A percentile compares a stretch with the other conserved stretches of the same genome.
phyloP scores from a whole-genome alignment of 2,329 filamentous ascomycete genomes.

The Cladosporium oxysporum region DNA sequence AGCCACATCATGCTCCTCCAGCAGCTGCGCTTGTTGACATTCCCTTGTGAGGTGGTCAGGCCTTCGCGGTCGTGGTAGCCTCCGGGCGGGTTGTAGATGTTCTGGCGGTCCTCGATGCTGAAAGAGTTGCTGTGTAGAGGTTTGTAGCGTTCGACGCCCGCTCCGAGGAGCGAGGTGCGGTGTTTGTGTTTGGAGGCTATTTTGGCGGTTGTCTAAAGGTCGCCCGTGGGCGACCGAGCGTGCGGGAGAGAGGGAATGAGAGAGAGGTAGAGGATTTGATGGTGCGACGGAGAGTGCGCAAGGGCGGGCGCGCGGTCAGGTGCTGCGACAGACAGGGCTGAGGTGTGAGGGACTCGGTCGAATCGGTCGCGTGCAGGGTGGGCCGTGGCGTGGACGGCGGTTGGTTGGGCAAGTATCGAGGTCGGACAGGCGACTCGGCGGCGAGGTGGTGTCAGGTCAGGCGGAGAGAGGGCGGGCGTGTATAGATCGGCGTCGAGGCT shows the following conservation, averaged over 20 bases:
- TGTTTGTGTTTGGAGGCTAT: slow-evolving; percentile 53
- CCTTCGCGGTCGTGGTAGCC: slow-evolving; percentile 56
- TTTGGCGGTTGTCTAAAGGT: slow-evolving; percentile 30
- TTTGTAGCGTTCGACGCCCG: slow-evolving; percentile 42
- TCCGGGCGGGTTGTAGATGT: slow-evolving; percentile 30
- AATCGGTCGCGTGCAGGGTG: slow-evolving; percentile 9
- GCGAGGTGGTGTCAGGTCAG: neutral
- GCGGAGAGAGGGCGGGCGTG: neutral
- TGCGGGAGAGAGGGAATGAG: neutral
- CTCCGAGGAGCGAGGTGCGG: slow-evolving; percentile 61
- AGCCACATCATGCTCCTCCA: slow-evolving; percentile 64
- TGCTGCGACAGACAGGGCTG: slow-evolving; percentile 18
- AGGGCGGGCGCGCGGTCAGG: slow-evolving; percentile 13
- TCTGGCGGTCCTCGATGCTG: slow-evolving; percentile 26
- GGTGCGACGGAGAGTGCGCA: slow-evolving; percentile 11
- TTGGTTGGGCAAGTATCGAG: neutral
- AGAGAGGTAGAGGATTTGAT: neutral
- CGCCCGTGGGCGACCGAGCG: slow-evolving; percentile 20
- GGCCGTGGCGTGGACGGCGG: neutral
- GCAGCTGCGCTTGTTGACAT: slow-evolving; percentile 14
- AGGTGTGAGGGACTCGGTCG: neutral
- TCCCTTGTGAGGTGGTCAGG: slow-evolving; percentile 41
- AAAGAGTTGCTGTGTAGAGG: slow-evolving; percentile 48
- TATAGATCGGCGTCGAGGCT: neutral
- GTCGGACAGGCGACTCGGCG: neutral